phyloP scores from a whole-genome alignment of 495 filamentous ascomycete genomes.

The Annulohypoxylon moriforme region DNA sequence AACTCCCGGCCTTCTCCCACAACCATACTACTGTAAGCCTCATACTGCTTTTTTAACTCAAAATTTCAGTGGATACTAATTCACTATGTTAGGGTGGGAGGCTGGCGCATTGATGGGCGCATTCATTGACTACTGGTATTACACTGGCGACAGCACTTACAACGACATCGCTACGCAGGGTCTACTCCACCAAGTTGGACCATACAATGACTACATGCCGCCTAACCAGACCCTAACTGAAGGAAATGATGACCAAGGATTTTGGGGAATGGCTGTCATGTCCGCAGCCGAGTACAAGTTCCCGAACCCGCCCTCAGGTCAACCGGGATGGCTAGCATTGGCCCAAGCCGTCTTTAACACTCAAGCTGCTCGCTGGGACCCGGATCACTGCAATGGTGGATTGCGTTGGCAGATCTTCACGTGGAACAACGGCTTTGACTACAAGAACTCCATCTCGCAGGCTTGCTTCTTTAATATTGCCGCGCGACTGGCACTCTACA shows the following conservation, averaged over 20 bases:
- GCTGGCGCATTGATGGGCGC: constrained; percentile 76
- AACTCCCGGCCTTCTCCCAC: constrained; percentile 57
- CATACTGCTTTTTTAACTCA: not conserved
- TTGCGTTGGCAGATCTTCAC: constrained; percentile 84
- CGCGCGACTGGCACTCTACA: constrained; percentile 77
- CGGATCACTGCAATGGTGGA: constrained; percentile 74
- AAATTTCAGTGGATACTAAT: constrained; percentile 43
- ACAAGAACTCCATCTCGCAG: constrained; percentile 80
- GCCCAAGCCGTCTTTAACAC: constrained; percentile 87
- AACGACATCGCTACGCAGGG: constrained; percentile 65
- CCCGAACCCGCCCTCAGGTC: constrained; percentile 64
- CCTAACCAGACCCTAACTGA: constrained; percentile 69
- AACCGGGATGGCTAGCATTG: constrained; percentile 80
- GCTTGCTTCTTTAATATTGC: constrained; percentile 77
- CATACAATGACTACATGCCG: constrained; percentile 69
- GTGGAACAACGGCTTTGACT: constrained; percentile 80
- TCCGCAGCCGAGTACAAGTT: constrained; percentile 73
- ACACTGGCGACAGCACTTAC: constrained; percentile 71
- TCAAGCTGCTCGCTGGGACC: constrained; percentile 73
- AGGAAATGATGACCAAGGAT: constrained; percentile 76
- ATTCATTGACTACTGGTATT: constrained; percentile 76
- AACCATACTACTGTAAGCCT: constrained; percentile 57
- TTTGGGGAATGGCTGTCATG: constrained; percentile 78
- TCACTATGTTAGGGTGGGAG: constrained; percentile 79
- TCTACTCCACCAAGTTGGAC: constrained; percentile 69